Evolutionary conservation across 2,329 filamentous ascomycete genomes (phyloP), one percentile per base, ranked within the genome.

Genomic region (Sporothrix brunneoviolacea): DNA sequence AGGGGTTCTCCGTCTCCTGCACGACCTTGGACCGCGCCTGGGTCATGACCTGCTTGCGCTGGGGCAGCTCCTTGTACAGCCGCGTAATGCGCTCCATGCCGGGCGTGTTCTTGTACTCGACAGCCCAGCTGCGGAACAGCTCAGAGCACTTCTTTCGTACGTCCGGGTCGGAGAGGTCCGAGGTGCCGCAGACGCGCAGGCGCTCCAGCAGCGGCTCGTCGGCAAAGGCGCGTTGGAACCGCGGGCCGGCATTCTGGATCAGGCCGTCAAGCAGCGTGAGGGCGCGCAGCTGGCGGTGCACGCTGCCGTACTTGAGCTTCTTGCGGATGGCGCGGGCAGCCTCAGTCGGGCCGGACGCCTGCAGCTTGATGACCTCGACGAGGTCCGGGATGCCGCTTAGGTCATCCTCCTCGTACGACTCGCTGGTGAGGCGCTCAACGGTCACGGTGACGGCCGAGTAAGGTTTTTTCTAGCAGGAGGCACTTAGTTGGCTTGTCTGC

Each of bases 231-330:
- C 88, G 82, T 67, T 96, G 87, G 64, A 97, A 96, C 12, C 85
- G 81, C 12, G 85, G 76, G 2, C 91, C 91, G 3, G 90, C 91
- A 70, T 98, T 98, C 64, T 96, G 88, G 54, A 98, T 93, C 35
- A 98, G 76, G 37, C 88, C 91, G 65, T 98, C 93, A 2, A 98
- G 79, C 44, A 98, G 84, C 10, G 86, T 85, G 19, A 98, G 78
- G 32, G 93, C 87, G 53, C 93, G 82, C 30, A 97, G 76, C 68
- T 98, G 93, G 44, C 90, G 85, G 67, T 97, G 91, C n/a, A 88
- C 77, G 62, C 83, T 95, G 60, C 93, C 93, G 68, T 98, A 97
- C 72, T 98, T 98, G 77, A 98, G 80, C 74, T 97, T 97, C 79
- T 98, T 98, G 54, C 93, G 83, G 60, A 98, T 80, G 42, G 93